phyloP scores from a whole-genome alignment of 225 moss, liverwort and hornwort species.

The Bryoerythrophyllum caledonicum region DNA sequence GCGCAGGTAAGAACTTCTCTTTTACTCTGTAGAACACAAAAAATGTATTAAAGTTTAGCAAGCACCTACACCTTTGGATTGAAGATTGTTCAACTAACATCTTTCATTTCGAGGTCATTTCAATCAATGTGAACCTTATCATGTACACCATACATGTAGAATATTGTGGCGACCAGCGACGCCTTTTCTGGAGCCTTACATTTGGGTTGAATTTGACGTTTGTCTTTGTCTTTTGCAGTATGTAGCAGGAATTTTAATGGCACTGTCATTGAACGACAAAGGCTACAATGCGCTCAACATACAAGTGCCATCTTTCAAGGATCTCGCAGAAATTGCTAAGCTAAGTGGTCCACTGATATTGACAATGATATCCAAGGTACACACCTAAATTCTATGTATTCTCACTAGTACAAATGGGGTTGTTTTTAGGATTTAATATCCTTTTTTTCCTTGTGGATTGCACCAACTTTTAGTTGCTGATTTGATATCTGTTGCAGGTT shows the following conservation, averaged over 20 bases:
- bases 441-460: background rate
- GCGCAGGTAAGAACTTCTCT: constrained; percentile 57
- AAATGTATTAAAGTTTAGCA: no score
- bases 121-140: no score
- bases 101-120: no score
- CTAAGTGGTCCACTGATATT: constrained; percentile 77
- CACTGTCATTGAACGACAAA: constrained; percentile 64
- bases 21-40: no score
- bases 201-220: background rate
- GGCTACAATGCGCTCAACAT: constrained; percentile 82
- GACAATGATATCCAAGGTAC: constrained; percentile 92
- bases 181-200: background rate
- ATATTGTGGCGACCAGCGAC: no score
- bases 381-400: background rate
- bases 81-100: no score
- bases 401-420: background rate
- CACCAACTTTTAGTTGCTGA: background rate
- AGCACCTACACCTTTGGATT: no score
- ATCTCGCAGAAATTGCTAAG: constrained; percentile 57
- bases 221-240: constrained; percentile 48
- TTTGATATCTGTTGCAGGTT: constrained; percentile 39
- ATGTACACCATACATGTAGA: no score
- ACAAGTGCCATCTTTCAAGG: constrained; percentile 51
- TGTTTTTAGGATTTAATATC: constrained; percentile 1
- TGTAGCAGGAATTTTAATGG: constrained; percentile 74